A percentile compares a stretch with the other conserved stretches of the same genome.
Evolutionary conservation across 176 grass and related monocot genomes (phyloP).

Genomic region (Rhynchospora breviuscula): DNA sequence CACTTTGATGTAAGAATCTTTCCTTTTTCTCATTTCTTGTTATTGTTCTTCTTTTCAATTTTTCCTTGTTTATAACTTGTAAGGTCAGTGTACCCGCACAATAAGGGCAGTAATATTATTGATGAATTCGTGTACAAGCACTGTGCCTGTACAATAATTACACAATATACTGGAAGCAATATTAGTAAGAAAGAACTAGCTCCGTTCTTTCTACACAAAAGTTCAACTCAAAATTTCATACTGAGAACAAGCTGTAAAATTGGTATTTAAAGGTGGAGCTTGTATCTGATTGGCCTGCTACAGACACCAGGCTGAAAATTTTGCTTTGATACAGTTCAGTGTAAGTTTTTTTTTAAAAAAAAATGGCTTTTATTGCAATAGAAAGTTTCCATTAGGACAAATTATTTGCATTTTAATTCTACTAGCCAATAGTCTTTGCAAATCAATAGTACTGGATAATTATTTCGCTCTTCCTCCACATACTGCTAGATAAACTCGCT

Average conservation of each 20-base stretch:
- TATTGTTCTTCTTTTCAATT: background rate
- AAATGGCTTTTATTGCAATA: background rate
- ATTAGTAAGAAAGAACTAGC: background rate
- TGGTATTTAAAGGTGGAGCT: background rate
- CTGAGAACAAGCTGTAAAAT: background rate
- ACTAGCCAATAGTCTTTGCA: background rate
- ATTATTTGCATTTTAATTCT: background rate
- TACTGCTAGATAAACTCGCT: conserved; percentile 53
- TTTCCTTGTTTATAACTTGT: background rate
- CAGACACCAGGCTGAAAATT: background rate
- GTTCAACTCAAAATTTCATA: background rate
- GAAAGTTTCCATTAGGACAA: background rate
- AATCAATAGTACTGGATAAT: no score
- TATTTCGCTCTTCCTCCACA: background rate
- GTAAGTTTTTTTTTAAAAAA: background rate
- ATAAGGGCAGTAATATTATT: background rate
- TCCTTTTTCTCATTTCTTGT: background rate
- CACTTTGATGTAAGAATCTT: conserved; percentile 46
- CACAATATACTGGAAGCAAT: background rate
- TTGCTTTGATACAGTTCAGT: background rate
- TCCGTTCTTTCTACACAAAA: background rate
- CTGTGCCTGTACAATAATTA: background rate
- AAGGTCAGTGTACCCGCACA: background rate
- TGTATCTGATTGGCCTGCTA: background rate
- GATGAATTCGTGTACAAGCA: background rate